Evolutionary conservation across 495 filamentous ascomycete genomes (phyloP).

Genomic region (Penicillium angulare): DNA sequence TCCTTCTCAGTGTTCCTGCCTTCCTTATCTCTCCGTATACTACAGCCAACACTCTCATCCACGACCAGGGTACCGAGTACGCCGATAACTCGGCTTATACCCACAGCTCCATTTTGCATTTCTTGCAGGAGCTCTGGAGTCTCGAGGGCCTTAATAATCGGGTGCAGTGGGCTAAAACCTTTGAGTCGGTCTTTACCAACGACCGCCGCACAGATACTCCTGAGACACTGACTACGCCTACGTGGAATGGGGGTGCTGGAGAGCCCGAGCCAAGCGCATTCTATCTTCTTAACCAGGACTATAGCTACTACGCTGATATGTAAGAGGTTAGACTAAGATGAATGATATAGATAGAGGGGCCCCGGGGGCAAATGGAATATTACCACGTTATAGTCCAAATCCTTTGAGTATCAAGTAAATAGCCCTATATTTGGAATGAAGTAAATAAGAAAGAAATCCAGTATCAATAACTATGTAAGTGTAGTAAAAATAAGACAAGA

Average conservation of each 20-base stretch:
- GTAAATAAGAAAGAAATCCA: too few species aligned
- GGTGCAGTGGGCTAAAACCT: conserved; percentile 40
- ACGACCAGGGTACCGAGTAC: conserved; percentile 38
- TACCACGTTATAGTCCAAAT: too few species aligned
- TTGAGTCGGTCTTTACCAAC: conserved; percentile 39
- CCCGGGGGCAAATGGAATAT: too few species aligned
- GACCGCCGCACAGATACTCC: conserved; percentile 29
- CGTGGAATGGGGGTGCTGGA: conserved; percentile 32
- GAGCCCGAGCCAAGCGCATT: conserved; percentile 32
- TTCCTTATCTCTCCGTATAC: conserved; percentile 47
- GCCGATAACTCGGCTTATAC: conserved; percentile 43
- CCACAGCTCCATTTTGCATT: conserved; percentile 41
- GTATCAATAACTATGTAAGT: too few species aligned
- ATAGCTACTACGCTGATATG: conserved; percentile 26
- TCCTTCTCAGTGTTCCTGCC: conserved; percentile 32
- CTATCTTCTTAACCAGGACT: conserved; percentile 33
- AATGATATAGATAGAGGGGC: not conserved
- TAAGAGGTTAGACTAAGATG: not conserved
- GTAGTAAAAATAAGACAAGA: too few species aligned
- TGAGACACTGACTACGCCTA: conserved; percentile 27
- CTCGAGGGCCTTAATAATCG: conserved; percentile 42
- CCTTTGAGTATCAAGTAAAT: too few species aligned
- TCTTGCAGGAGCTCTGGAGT: conserved; percentile 42
- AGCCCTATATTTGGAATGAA: too few species aligned
- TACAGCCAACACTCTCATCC: conserved; percentile 36